A percentile compares a stretch with the other conserved stretches of the same genome.
phyloP scores from a whole-genome alignment of 2,329 filamentous ascomycete species.

The Fusarium anguioides region DNA sequence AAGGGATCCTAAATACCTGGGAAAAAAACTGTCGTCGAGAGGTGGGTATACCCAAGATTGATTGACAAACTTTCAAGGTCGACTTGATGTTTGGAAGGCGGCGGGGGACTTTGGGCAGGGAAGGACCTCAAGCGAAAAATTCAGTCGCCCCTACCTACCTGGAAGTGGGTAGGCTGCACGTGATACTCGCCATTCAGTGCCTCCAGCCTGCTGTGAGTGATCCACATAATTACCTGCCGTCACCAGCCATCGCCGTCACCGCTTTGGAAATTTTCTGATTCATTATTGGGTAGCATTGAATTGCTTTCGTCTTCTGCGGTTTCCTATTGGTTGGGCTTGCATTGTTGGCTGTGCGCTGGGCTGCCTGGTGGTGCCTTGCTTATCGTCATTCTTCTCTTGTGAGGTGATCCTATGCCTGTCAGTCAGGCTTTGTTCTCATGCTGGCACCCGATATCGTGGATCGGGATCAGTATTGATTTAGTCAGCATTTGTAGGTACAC shows the following conservation, averaged over 20 bases:
- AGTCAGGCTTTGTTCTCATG: constrained; percentile 13
- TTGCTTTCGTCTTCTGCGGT: constrained; percentile 17
- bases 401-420: constrained; percentile 6
- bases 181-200: constrained; percentile 45
- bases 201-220: constrained; percentile 14
- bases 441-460: constrained; percentile 17
- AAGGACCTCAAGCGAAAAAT: constrained; percentile 56
- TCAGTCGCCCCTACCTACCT: constrained; percentile 50
- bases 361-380: constrained; percentile 32
- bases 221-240: constrained; percentile 33
- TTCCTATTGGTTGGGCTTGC: constrained; percentile 25
- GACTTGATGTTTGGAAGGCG: constrained; percentile 57
- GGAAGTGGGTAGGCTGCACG: constrained; percentile 49
- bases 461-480: constrained; percentile 23
- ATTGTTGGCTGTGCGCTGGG: constrained; percentile 18
- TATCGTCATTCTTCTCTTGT: constrained; percentile 8
- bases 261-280: constrained; percentile 41
- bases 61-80: constrained; percentile 52
- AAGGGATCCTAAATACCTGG: constrained; percentile 42
- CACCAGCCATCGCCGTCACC: constrained; percentile 41
- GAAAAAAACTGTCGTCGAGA: constrained; percentile 43
- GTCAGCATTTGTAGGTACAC: constrained; percentile 17
- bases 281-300: constrained; percentile 36
- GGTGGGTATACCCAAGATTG: constrained; percentile 47
- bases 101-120: constrained; percentile 55